Base-by-base conservation (phyloP, 2,329 filamentous ascomycete species). In the Hypoxylon sp. region DNA sequence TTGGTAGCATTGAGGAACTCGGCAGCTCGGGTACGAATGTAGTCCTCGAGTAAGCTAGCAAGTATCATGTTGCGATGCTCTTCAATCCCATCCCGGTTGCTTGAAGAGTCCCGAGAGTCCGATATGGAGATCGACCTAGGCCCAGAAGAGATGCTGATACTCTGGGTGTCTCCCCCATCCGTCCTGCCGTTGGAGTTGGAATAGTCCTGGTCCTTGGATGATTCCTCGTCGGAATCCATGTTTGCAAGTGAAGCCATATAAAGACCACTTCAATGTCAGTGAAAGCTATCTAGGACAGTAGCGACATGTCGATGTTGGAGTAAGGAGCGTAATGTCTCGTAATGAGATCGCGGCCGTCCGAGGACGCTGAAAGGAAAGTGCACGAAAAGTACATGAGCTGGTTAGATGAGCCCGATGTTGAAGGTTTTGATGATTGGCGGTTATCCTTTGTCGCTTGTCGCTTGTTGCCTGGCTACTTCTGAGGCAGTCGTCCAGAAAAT, bases 61-160 rank as follows among this genome's bases (percentile, higher is more conserved):
- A 78, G 70, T 69, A 78, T 75, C 73, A 78, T 75, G 61, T 77
- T 73, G 63, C 76, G 75, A 70, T 78, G 76, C 53, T 72, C 74
- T 42, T 76, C 75, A 27, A 75, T 52, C 53, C 62, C 58, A 11
- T 64, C 62, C 21, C 64, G 63, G 66, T 68, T 70, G 24, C 65
- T 58, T 15, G 58, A 51, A 19, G 54, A 48, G 19, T 57, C 59
- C 5, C 35, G 44, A 31, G 67, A 62, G 2, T 65, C 56, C 29
- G 71, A 60, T 32, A 65, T 52, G 17, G 72, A 69, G 24, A 72
- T 57, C 10, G 61, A 67, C 10, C 53, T 61, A 13, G 47, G 37
- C 2, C 57, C 55, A 19, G 65, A 66, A 11, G 70, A 69, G 29
- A 52, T 21, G 51, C 68, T 64, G 27, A 62, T 65, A 27, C 62